These are phyloP conservation scores for Nicotiana paniculata DNA, from an alignment of 257 asterid species.

Conservation along the genomic window DNA sequence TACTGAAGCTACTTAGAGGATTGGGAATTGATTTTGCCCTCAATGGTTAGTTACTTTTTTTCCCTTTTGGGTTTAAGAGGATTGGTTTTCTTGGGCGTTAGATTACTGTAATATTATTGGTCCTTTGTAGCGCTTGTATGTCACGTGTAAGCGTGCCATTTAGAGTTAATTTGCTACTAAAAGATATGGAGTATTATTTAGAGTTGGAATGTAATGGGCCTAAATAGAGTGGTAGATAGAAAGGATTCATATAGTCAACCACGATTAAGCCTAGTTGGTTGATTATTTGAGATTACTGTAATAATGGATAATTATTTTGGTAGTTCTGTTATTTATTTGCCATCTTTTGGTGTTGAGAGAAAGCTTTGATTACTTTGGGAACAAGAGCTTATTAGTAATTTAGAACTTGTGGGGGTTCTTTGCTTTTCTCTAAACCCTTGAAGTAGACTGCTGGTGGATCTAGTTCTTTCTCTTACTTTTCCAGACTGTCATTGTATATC, in stretches of 20 bases:
- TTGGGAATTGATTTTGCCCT: neutral
- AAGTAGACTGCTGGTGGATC: neutral
- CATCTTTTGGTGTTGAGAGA: neutral
- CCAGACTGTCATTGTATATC: neutral
- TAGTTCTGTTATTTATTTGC: neutral
- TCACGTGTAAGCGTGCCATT: neutral
- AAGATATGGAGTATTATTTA: neutral
- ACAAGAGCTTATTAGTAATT: neutral
- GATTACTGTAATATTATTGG: neutral
- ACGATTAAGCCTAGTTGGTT: neutral
- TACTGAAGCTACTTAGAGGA: neutral
- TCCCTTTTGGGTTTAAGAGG: neutral
- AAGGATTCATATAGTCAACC: neutral
- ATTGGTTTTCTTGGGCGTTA: neutral
- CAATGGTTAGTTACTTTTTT: neutral
- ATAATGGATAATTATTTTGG: neutral
- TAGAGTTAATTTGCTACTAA: neutral
- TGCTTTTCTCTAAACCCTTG: neutral
- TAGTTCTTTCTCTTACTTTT: neutral
- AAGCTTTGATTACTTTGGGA: neutral
- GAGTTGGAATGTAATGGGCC: neutral
- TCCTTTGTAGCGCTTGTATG: neutral
- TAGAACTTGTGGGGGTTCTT: neutral
- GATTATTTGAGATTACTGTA: neutral
- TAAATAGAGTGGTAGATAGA: neutral